Evolutionary conservation across 768 basidiomycete genomes (phyloP), one percentile per base, ranked within the genome.

Genomic region (Suillus subalutaceus): DNA sequence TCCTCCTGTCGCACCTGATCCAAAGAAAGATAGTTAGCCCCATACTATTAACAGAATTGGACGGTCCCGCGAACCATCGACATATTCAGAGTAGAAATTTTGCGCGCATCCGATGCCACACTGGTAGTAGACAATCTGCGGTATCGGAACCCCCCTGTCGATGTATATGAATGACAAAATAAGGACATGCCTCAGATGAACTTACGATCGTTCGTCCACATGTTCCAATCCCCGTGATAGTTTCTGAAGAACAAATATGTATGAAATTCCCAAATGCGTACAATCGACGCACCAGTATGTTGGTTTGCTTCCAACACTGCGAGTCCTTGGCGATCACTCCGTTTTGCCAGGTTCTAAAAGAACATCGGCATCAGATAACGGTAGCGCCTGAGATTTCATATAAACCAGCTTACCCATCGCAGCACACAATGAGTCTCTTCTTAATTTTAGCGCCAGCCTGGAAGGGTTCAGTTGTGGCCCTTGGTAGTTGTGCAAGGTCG

Each of bases 351-450:
- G 90, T 92, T 52, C 90, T 92, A 60, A 41, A 58, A 35, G 69
- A 60, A 44, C 46, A 52, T 64, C 8, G 8, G 40, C 20, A 40
- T 62, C n/a, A 69, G 20, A 65, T 26, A 52, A 61, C 61, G 43
- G 16, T 20, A 32, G 46, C 20, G 62, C 56, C 37, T 16, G 20
- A 43, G n/a, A 44, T 9, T 23, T 41, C 18, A 63, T 30, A 20
- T 26, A 37, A 37, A 15, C 40, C 18, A 20, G 74, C 85, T 70
- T 66, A 88, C 91, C 91, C 91, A 71, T 92, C 91, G 68, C 91
- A 92, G 69, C 90, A 92, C 44, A 92, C 81, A 37, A 91, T 81
- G 58, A 92, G 85, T 63, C 91, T 81, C 71, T 91, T 91, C 66
- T 78, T 82, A 4, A 77, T 68, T 63, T 70, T 68, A 12, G 68